Base-by-base conservation (phyloP, 345 rosid species). In the Brassica cretica region DNA sequence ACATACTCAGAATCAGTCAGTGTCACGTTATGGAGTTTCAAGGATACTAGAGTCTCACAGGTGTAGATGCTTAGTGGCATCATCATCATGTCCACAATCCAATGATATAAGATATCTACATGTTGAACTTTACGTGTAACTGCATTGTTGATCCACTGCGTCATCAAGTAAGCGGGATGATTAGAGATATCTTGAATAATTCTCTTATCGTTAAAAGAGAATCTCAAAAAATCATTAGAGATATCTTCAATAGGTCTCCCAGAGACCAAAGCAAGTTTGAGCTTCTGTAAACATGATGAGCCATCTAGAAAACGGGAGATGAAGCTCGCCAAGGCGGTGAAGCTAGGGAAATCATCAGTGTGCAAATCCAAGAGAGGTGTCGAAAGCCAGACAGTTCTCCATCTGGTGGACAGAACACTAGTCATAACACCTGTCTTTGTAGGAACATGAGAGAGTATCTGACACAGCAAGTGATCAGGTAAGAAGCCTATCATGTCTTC, bases 211-310 rank as follows among this genome's bases (percentile, higher is more conserved):
- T 32, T 8, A 37, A 37, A 8, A 37, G 44, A 2, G 2, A 37
- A 37, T 8, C 10, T 37, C 44, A 8, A 2, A 8, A 37, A 37
- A 15, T 46, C 53, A 46, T 14, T 4, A 46, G 16, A 12, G 16
- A 46, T 46, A 46, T 46, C 6, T 51, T 15, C 3, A 5, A 2
- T 51, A 6, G 19, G 8, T 51, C 58, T 51, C 58, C 58, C 19
- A 51, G 19, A 51, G 58, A 0, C 58, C 0, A n/a, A 51, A 60
- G 33, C 33, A 60, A 60, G 33, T 25, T 60, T 60, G 65, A 61
- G 10, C 65, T 73, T 29, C 32, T 63, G 19, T 8, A 74, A 64
- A 35, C 70, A 51, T 49, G 64, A 74, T 51, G 58, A 51, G 58
- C 35, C 51, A 61, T 32, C 53, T 12, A 76, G 24, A 53, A 5